Evolutionary conservation across 106 monocot species (phyloP).

Genomic region (Platanthera zijinensis): DNA sequence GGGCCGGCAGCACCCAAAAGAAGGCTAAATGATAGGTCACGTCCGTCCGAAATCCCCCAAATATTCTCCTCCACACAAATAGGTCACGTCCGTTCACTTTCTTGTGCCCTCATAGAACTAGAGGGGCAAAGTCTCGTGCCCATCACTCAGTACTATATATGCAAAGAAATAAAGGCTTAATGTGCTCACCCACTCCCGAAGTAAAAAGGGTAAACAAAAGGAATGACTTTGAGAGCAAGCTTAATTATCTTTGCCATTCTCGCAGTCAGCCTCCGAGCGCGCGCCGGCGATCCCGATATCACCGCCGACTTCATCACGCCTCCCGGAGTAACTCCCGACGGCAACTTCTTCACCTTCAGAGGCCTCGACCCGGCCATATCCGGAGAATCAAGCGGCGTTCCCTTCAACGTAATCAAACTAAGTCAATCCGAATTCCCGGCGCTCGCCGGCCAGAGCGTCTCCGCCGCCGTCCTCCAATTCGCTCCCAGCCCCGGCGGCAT

Average conservation of each 20-base stretch:
- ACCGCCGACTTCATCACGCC: conserved; percentile 13
- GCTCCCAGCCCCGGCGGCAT: neutral
- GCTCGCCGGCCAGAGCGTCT: conserved; percentile 17
- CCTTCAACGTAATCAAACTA: conserved; percentile 8
- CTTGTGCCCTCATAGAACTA: too few species aligned
- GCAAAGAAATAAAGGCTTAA: too few species aligned
- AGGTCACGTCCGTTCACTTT: too few species aligned
- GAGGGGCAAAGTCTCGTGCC: too few species aligned
- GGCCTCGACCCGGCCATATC: neutral
- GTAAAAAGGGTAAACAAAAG: neutral
- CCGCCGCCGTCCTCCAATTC: conserved; percentile 10
- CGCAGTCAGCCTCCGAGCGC: neutral
- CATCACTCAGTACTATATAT: too few species aligned
- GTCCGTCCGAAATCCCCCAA: too few species aligned
- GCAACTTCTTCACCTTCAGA: conserved; percentile 19
- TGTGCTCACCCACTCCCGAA: neutral
- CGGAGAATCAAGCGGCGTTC: neutral
- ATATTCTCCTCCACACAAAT: too few species aligned
- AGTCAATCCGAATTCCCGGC: conserved; percentile 14
- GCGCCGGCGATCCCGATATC: conserved; percentile 17
- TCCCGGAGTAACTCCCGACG: neutral
- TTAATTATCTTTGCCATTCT: neutral
- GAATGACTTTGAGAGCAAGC: neutral
- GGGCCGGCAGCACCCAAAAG: too few species aligned
- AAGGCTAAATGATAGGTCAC: too few species aligned